Evolutionary conservation across 2,329 filamentous ascomycete genomes (phyloP).

Genomic region (Lachnellula cervina): DNA sequence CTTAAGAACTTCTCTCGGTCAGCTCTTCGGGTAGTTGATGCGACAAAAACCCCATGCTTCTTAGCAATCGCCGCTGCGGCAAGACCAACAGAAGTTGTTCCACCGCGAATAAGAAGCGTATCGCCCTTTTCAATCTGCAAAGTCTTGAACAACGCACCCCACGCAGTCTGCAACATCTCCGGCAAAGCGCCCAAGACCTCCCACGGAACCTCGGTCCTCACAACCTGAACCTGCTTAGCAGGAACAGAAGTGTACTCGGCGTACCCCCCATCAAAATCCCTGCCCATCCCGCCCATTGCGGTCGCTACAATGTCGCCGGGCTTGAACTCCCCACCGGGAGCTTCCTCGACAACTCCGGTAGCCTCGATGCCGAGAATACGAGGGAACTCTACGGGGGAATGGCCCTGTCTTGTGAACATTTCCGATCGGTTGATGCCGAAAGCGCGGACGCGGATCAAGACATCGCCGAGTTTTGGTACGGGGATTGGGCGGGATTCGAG

Average conservation of each 20-base stretch:
- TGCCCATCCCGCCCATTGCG: conserved; percentile 23
- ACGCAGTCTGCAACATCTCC: conserved; percentile 22
- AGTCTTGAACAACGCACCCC: conserved; percentile 18
- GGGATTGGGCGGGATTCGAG: conserved; percentile 37
- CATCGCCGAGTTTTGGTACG: conserved; percentile 32
- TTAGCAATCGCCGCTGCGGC: conserved; percentile 4
- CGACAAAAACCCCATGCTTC: conserved; percentile 11
- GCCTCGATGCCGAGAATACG: conserved; percentile 27
- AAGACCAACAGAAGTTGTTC: conserved; percentile 2
- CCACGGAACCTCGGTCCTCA: conserved; percentile 16
- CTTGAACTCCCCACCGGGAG: conserved; percentile 13
- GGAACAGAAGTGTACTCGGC: conserved; percentile 21
- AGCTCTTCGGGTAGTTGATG: conserved; percentile 14
- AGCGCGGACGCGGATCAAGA: conserved; percentile 38
- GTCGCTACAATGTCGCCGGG: conserved; percentile 17
- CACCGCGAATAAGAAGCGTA: conserved; percentile 8
- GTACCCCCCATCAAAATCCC: conserved; percentile 19
- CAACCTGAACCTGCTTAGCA: conserved; percentile 12
- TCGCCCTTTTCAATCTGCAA: conserved; percentile 18
- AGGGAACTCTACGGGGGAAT: conserved; percentile 7
- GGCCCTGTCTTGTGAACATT: conserved; percentile 10
- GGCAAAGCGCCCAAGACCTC: conserved; percentile 21
- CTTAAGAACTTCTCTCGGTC: conserved; percentile 2
- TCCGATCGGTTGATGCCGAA: conserved; percentile 36
- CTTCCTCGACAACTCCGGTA: conserved; percentile 14